Evolutionary conservation across 176 grass and related monocot species (phyloP), one percentile per base, ranked within the genome.

Genomic region (Zoysia pacifica): DNA sequence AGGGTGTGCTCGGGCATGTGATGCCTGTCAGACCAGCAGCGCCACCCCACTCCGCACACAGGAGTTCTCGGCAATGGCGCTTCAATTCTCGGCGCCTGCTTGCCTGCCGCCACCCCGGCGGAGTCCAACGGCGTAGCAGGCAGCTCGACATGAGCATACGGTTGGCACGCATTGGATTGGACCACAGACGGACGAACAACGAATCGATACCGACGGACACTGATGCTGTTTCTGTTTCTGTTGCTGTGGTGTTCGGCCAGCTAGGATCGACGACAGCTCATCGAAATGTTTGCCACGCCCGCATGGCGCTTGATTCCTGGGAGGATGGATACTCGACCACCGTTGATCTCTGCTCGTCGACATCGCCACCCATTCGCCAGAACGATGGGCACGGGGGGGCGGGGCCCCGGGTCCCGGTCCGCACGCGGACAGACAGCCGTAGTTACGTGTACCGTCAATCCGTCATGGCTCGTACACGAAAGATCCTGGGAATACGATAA

Each of bases 1-100:
- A 46, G 74, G 36, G 77, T 55, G 77, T 41, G 86, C 12, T 67
- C 70, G 38, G 68, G 10, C 90, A 91, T 91, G 90, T 88, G 86
- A 82, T 51, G 74, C 69, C 54, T 83, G 90, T 86, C 90, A 91
- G 85, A 15, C 36, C 11, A 13, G 4, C 36, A 10, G 40, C 48
- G 4, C 38, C 59, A 11, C 9, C 4, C 2, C 46, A 1, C 37
- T 12, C 9, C 2, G 28, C 52, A 13, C 78, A 65, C 63, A 70
- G 70, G 86, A 69, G 81, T 60, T 52, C 42, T 11, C n/a, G 46
- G 28, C 11, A 0, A 12, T 12, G 35, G 3, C 19, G 18, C 77
- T 52, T 86, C 11, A 62, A 62, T 45, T n/a, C 70, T 9, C 14
- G 37, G n/a, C 75, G 2, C 53, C 45, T 5, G 44, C 14, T 28